phyloP scores from a whole-genome alignment of 257 asterid species.

The Cinchona pubescens region DNA sequence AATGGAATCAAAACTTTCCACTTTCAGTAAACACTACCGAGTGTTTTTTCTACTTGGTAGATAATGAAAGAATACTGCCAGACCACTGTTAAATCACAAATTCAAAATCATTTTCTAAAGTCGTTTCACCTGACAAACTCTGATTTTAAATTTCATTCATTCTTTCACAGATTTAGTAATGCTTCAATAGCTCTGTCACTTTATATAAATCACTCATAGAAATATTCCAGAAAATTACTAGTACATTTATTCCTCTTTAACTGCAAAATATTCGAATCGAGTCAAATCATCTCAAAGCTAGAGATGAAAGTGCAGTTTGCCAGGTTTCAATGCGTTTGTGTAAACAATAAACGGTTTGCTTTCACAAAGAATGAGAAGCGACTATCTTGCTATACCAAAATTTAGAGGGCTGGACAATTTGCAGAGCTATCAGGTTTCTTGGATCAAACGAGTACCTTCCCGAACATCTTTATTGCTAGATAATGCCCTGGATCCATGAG shows the following conservation, averaged over 20 bases:
- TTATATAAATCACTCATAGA: too few relatives aligned
- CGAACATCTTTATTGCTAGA: neutral
- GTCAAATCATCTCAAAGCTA: slow-evolving; percentile 14
- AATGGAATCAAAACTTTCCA: too few relatives aligned
- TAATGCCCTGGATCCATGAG: neutral
- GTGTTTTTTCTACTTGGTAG: too few relatives aligned
- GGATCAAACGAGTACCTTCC: neutral
- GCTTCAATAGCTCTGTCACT: too few relatives aligned
- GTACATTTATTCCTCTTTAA: neutral
- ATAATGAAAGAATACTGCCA: too few relatives aligned
- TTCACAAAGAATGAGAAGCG: neutral
- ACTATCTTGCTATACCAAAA: neutral
- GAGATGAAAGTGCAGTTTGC: neutral
- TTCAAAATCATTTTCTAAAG: too few relatives aligned
- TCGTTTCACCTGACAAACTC: too few relatives aligned
- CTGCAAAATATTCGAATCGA: neutral
- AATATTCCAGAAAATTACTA: neutral
- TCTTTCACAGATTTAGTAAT: too few relatives aligned
- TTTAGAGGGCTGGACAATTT: neutral
- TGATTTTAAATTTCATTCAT: too few relatives aligned
- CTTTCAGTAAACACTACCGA: too few relatives aligned
- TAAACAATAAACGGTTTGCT: neutral
- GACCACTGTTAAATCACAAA: too few relatives aligned
- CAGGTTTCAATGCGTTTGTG: neutral
- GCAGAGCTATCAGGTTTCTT: neutral